Evolutionary conservation across 306 rosid genomes (phyloP).

Genomic region (Vachellia collinsii): DNA sequence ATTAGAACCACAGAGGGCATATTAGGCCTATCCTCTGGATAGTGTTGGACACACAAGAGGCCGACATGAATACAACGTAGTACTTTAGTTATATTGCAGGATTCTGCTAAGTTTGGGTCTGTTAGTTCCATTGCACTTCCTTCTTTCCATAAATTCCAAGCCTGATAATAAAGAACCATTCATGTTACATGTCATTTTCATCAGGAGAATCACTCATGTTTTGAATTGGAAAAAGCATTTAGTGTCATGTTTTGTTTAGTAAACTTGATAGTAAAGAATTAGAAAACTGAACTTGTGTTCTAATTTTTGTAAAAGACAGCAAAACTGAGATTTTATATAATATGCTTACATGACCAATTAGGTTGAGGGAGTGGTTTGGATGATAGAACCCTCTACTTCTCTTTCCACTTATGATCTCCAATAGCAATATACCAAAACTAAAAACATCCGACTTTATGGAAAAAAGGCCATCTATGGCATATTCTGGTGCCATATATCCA

Average conservation of each 20-base stretch:
- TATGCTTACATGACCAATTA: slow-evolving; percentile 55
- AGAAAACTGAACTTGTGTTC: too few relatives aligned
- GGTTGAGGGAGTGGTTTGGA: slow-evolving; percentile 36
- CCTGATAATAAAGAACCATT: slow-evolving; percentile 34
- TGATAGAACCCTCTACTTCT: slow-evolving; percentile 51
- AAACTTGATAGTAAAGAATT: too few relatives aligned
- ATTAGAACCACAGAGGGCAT: slow-evolving; percentile 49
- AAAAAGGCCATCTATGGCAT: slow-evolving; percentile 49
- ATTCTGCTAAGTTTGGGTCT: slow-evolving; percentile 39
- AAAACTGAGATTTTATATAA: neutral
- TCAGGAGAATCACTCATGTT: neutral
- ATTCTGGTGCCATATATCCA: slow-evolving; percentile 71
- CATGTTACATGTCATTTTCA: neutral
- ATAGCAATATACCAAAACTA: slow-evolving; percentile 51
- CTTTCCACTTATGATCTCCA: slow-evolving; percentile 61
- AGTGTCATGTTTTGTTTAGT: too few relatives aligned
- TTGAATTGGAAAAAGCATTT: too few relatives aligned
- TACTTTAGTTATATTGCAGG: slow-evolving; percentile 32
- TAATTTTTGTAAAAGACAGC: neutral
- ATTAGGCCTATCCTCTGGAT: slow-evolving; percentile 46
- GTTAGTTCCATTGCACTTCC: slow-evolving; percentile 46
- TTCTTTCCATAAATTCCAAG: slow-evolving; percentile 61
- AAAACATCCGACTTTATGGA: slow-evolving; percentile 48
- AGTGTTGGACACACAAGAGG: slow-evolving; percentile 58
- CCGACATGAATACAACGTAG: slow-evolving; percentile 58